Evolutionary conservation across 2,329 filamentous ascomycete genomes (phyloP).

Genomic region (Diaporthe eres): DNA sequence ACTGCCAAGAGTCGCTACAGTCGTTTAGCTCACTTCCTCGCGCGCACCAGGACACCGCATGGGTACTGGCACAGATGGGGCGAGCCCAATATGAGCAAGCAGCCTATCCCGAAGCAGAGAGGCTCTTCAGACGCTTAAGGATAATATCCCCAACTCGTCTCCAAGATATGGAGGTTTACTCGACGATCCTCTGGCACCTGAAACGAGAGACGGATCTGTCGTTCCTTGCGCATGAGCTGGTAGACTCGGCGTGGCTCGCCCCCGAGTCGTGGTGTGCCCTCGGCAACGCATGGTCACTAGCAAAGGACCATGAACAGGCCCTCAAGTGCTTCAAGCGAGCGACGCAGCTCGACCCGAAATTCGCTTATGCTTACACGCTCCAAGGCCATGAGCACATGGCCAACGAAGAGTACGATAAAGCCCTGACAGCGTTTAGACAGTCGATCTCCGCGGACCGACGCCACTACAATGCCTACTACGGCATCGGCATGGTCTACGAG

Average conservation of each 20-base stretch:
- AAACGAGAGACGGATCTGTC: constrained; percentile 93
- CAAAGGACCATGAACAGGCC: constrained; percentile 94
- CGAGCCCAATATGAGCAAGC: constrained; percentile 93
- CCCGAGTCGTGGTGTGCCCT: constrained; percentile 97
- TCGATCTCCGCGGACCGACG: constrained; percentile 88
- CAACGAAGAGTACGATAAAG: constrained; percentile 98
- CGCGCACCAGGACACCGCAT: constrained; percentile 88
- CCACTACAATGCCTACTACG: constrained; percentile 99
- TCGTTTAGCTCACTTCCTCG: constrained; percentile 79
- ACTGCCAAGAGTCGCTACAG: constrained; percentile 82
- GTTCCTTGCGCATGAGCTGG: constrained; percentile 90
- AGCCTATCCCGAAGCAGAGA: constrained; percentile 87
- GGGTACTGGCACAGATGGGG: constrained; percentile 92
- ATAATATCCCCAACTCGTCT: constrained; percentile 84
- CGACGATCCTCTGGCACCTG: constrained; percentile 98
- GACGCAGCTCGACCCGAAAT: constrained; percentile 89
- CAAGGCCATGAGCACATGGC: constrained; percentile 96
- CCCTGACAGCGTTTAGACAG: constrained; percentile 86
- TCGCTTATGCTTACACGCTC: constrained; percentile 95
- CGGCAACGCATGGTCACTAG: constrained; percentile 94
- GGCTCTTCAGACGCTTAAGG: constrained; percentile 84
- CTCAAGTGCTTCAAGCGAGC: constrained; percentile 95
- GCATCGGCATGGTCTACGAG: constrained; percentile 85
- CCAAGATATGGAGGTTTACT: constrained; percentile 98
- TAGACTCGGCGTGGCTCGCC: constrained; percentile 88